These are phyloP conservation scores for Wickerhamomyces canadensis DNA, from an alignment of 805 yeast species.

Conservation along the genomic window DNA sequence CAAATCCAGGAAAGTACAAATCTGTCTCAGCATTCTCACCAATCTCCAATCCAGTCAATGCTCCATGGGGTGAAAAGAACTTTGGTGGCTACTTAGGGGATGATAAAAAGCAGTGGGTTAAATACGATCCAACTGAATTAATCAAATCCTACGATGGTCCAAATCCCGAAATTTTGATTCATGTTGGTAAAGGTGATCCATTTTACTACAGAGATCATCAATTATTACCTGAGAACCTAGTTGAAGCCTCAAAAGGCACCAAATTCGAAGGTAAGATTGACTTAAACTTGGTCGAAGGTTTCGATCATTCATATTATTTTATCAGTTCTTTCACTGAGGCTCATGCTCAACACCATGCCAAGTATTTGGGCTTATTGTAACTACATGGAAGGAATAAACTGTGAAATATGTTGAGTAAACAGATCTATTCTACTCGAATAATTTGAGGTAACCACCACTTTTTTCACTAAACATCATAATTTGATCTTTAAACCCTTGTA, in stretches of 20 bases:
- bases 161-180: conserved; percentile 63
- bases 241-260: conserved; percentile 49
- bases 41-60: conserved; percentile 68
- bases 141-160: conserved; percentile 52
- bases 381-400: conserved; percentile 4
- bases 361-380: conserved; percentile 37
- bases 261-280: conserved; percentile 56
- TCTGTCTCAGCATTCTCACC: conserved; percentile 91
- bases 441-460: no score
- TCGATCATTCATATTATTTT: conserved; percentile 89
- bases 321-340: conserved; percentile 72
- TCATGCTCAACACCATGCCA: conserved; percentile 86
- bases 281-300: conserved; percentile 66
- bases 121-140: conserved; percentile 82
- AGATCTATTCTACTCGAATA: no score
- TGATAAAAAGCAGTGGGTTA: conserved; percentile 46
- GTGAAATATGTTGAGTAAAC: no score
- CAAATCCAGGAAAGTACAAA: conserved; percentile 65
- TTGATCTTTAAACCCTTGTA: conserved; percentile 6
- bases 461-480: no score
- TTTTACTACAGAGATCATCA: conserved; percentile 57
- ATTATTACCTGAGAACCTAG: conserved; percentile 70
- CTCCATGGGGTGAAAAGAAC: conserved; percentile 87
- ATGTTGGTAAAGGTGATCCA: conserved; percentile 76
- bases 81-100: conserved; percentile 73